Evolutionary conservation across 345 rosid species (phyloP), one percentile per base, ranked within the genome.

Genomic region (Ceriops tagal): DNA sequence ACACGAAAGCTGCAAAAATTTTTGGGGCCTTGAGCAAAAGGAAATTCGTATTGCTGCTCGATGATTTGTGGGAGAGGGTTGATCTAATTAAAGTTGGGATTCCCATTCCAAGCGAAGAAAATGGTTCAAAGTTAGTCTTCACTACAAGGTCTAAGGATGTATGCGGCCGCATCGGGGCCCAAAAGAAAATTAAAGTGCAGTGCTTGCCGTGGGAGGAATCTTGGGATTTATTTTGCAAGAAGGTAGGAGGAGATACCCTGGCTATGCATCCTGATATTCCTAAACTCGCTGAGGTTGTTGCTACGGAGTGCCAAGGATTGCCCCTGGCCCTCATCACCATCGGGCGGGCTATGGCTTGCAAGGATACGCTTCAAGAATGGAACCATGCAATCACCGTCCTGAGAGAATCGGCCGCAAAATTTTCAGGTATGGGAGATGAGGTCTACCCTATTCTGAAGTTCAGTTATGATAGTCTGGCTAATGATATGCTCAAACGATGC

Each of bases 311-410:
- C 3, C 63, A 57, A 0, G 83, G 79, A 31, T 79, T 76, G 59
- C 85, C 83, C 0, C 37, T 78, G 35, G 77, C 83, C n/a, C 73
- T 82, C 37, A 73, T 79, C 71, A 68, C 76, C 9, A 71, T 82
- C 0, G 79, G 80, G 10, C 77, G 79, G 58, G 82, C 78, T 47
- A 79, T 82, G 83, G 74, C 77, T 3, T 53, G 70, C 32, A 78
- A 76, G 79, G 73, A 65, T 35, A 78, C 79, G 19, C 73, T 66
- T 47, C 73, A 73, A 63, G 76, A 73, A 15, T 79, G 83, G 85
- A 69, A 62, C 58, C 64, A 71, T 59, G 81, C 84, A 30, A 66
- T 77, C 53, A 20, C 8, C 13, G 5, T 13, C 24, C 22, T 51
- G 28, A 18, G 0, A 6, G 4, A 51, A 53, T 47, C 11, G 43